phyloP scores from a whole-genome alignment of 768 basidiomycete species.

The Omphalotus guepiniiformis region DNA sequence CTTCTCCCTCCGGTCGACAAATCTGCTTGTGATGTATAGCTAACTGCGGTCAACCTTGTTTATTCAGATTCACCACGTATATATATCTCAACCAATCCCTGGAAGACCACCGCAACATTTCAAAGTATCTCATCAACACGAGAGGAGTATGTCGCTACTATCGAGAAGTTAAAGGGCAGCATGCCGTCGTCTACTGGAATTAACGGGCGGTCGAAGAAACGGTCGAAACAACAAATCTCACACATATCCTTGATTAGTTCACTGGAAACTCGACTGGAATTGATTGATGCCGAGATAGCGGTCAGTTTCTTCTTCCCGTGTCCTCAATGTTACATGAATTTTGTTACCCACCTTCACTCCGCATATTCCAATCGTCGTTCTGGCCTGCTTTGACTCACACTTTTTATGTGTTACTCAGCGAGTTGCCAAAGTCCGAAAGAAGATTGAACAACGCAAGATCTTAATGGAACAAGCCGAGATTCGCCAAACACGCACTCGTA shows the following conservation, averaged over 20 bases:
- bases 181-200: constrained; percentile 41
- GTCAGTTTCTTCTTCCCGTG: constrained; percentile 42
- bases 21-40: constrained; percentile 23
- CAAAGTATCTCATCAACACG: constrained; percentile 65
- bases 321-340: no score
- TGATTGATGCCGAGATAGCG: constrained; percentile 63
- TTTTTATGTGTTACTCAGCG: constrained; percentile 43
- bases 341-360: neutral
- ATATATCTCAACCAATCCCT: constrained; percentile 83
- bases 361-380: neutral
- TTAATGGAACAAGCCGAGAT: constrained; percentile 73
- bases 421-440: constrained; percentile 63
- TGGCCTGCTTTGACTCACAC: constrained; percentile 1
- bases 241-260: constrained; percentile 59
- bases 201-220: constrained; percentile 42
- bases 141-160: constrained; percentile 64
- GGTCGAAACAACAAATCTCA: constrained; percentile 50
- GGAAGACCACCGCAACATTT: constrained; percentile 82
- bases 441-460: constrained; percentile 61
- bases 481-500: constrained; percentile 74
- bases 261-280: constrained; percentile 61
- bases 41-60: constrained; percentile 19
- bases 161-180: constrained; percentile 55
- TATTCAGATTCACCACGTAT: constrained; percentile 76
- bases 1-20: constrained; percentile 1